A percentile compares a stretch with the other conserved stretches of the same genome.
Evolutionary conservation across 2,329 filamentous ascomycete species (phyloP).

Genomic region (Endoconidiophora polonica): DNA sequence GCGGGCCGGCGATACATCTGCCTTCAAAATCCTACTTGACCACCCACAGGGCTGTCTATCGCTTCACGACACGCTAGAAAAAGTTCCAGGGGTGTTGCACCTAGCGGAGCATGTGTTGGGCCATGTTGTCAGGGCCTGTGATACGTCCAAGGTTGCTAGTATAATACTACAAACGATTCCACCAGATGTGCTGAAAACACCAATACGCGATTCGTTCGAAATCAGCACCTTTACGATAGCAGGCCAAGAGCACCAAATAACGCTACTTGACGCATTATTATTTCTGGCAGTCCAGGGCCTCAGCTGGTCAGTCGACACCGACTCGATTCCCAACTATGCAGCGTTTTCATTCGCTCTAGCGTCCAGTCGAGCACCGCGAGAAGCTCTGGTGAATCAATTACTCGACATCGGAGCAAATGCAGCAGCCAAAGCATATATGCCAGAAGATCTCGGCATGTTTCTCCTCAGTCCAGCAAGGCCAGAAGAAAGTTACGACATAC

Average conservation of each 20-base stretch:
- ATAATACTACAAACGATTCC: not conserved
- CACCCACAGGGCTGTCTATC: not conserved
- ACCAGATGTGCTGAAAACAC: not conserved
- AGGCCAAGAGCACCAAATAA: not conserved
- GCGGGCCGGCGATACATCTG: not conserved
- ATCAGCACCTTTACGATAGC: too few relatives aligned
- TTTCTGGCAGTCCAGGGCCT: not conserved
- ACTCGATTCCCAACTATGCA: not conserved
- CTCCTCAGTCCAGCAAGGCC: not conserved
- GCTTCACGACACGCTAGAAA: not conserved
- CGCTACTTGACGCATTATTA: not conserved
- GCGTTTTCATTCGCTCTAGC: not conserved
- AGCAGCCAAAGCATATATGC: not conserved
- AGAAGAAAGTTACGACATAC: not conserved
- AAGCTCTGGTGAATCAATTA: not conserved
- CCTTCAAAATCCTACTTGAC: not conserved
- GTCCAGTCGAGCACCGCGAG: not conserved
- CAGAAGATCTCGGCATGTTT: not conserved
- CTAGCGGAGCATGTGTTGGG: not conserved
- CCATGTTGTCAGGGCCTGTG: not conserved
- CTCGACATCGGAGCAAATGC: constrained; percentile 2
- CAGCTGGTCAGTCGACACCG: not conserved
- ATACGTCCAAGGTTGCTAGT: not conserved
- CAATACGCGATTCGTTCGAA: not conserved
- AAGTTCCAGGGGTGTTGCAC: not conserved